A percentile compares a stretch with the other conserved stretches of the same genome.
Conservation (phyloP, 139 green algal species). For the Eudorina sp. region DNA sequence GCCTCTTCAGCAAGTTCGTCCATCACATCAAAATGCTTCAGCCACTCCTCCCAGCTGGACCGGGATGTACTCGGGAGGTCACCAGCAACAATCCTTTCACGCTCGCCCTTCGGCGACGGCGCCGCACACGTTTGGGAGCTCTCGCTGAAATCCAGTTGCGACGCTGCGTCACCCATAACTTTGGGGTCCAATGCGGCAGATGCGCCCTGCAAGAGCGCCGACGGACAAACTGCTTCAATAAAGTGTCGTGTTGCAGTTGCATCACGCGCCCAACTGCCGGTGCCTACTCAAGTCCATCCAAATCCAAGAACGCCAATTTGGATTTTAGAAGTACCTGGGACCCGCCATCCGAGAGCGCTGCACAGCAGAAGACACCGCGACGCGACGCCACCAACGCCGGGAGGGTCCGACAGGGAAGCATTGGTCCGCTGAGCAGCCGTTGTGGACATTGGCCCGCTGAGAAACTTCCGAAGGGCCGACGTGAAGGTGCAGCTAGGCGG, state of each 20-base stretch:
- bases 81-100: background rate
- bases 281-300: too few relatives aligned
- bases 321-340: too few relatives aligned
- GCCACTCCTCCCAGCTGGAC: constrained; percentile 42
- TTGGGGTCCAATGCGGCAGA: constrained; percentile 29
- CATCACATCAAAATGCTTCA: constrained; percentile 27
- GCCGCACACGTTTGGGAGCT: background rate
- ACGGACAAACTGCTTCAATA: too few relatives aligned
- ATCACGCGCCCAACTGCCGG: too few relatives aligned
- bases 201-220: constrained; percentile 3
- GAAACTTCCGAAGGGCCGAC: background rate
- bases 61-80: background rate
- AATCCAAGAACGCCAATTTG: too few relatives aligned
- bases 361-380: constrained; percentile 2
- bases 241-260: too few relatives aligned
- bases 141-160: background rate
- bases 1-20: constrained; percentile 46
- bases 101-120: constrained; percentile 6
- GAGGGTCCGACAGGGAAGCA: background rate
- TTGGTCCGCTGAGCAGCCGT: background rate
- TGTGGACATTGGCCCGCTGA: background rate
- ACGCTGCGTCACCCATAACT: background rate
- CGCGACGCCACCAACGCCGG: background rate
- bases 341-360: constrained; percentile 6
- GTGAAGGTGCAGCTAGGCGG: background rate